These are phyloP conservation scores for Cyclaneusma minus DNA, from an alignment of 2,329 filamentous ascomycete species.

Conservation along the genomic window DNA sequence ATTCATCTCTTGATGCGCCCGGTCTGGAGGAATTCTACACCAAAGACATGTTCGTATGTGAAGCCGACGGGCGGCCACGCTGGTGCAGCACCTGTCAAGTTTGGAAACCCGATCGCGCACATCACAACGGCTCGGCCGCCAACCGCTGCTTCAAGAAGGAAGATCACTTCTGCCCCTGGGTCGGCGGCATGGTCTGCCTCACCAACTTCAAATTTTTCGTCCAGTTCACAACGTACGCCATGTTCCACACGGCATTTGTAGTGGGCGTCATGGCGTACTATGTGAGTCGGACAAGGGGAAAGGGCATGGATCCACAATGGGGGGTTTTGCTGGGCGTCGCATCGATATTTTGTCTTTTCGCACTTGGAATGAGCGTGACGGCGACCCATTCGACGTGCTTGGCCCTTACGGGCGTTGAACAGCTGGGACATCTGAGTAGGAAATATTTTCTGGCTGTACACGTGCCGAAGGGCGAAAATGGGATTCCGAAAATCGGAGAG, in stretches of 20 bases:
- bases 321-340: too few relatives aligned
- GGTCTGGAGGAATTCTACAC: slow-evolving; percentile 65
- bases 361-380: slow-evolving; percentile 6
- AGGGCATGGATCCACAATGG: slow-evolving; percentile 1
- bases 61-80: slow-evolving; percentile 65
- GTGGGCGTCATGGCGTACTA: slow-evolving; percentile 51
- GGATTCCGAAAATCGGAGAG: too few relatives aligned
- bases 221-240: slow-evolving; percentile 67
- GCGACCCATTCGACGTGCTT: slow-evolving; percentile 1
- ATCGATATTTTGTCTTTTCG: slow-evolving; percentile 5
- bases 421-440: neutral
- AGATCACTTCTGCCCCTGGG: slow-evolving; percentile 94
- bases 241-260: slow-evolving; percentile 48
- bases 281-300: neutral
- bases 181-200: slow-evolving; percentile 84
- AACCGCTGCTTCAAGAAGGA: slow-evolving; percentile 74
- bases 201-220: slow-evolving; percentile 84
- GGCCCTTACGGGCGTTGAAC: slow-evolving; percentile 2
- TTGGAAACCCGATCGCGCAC: slow-evolving; percentile 77
- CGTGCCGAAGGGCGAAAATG: slow-evolving; percentile 10
- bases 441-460: slow-evolving; percentile 8
- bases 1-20: too few relatives aligned
- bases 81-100: slow-evolving; percentile 77
- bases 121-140: slow-evolving; percentile 76
- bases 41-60: slow-evolving; percentile 72